phyloP scores from a whole-genome alignment of 495 filamentous ascomycete genomes.

The Penicillium verhagenii region DNA sequence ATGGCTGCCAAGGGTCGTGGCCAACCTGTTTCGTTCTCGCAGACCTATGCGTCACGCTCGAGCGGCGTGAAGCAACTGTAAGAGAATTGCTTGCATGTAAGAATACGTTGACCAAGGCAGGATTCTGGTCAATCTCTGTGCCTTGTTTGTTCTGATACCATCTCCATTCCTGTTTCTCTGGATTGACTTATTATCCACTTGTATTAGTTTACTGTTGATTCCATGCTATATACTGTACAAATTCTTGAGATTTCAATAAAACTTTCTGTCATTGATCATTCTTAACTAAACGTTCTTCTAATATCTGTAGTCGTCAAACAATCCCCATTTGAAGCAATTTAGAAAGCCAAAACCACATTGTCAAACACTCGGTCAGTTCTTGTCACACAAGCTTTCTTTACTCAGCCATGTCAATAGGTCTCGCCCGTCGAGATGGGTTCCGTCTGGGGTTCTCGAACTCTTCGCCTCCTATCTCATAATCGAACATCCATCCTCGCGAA shows the following conservation, averaged over 20 bases:
- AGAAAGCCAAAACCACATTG: not conserved
- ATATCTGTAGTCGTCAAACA: no score
- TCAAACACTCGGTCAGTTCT: not conserved
- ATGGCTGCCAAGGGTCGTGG: conserved; percentile 40
- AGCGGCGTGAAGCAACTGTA: conserved; percentile 27
- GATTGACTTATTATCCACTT: not conserved
- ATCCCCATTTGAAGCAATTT: no score
- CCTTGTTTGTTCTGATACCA: conserved; percentile 20
- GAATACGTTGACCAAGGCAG: conserved; percentile 15
- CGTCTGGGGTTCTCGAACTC: not conserved
- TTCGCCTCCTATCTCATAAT: not conserved
- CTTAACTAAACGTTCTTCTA: not conserved
- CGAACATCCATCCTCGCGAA: not conserved
- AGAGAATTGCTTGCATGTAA: conserved; percentile 12
- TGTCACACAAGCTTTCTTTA: not conserved
- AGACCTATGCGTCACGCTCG: not conserved
- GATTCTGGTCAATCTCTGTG: not conserved
- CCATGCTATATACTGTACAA: not conserved
- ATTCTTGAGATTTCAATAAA: not conserved
- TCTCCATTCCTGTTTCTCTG: conserved; percentile 25
- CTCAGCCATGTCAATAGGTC: not conserved
- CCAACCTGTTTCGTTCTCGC: conserved; percentile 22
- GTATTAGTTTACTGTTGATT: not conserved
- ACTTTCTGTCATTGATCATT: not conserved
- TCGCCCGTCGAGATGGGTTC: not conserved